Evolutionary conservation across 2,329 filamentous ascomycete species (phyloP), one percentile per base, ranked within the genome.

Genomic region (Ophiognomonia clavigignenti-juglandacearum): DNA sequence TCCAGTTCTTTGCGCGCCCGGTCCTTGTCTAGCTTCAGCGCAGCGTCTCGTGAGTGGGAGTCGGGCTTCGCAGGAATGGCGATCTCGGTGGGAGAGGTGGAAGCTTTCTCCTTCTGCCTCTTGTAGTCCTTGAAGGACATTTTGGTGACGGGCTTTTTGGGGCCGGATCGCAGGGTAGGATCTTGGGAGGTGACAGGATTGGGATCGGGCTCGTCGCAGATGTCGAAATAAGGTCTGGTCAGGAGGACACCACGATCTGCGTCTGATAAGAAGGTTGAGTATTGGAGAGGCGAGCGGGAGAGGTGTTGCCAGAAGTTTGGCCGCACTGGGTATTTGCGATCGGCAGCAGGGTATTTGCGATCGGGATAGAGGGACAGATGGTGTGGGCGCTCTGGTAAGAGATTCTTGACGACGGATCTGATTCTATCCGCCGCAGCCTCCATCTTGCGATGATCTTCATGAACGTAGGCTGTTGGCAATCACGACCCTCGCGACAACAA

Each of bases 61-160:
- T 61, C 57, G 7, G 27, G 38, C 38, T 53, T 59, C n/a, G 39
- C 47, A 19, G 53, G 34, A 27, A 39, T 9, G 18, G 53, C 57
- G 31, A 56, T 54, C 44, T 60, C 61, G 13, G 65, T 59, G 1
- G 69, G 65, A 13, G 68, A 68, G 8, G 64, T 59, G 9, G 68
- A 65, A 43, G 62, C 62, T 46, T 65, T 65, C 19, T 35, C 32
- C 55, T 63, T 65, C 59, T 74, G 75, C 52, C 76, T 80, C 62
- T 76, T 77, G 56, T 80, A 82, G 59, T 81, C 78, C 61, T 74
- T 77, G 51, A 82, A 62, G 13, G 77, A 78, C 53, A 81, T 59
- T 60, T 80, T 67, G 42, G 62, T 62, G 54, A 68, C 64, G 44
- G 68, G 56, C 50, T 74, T 68, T 51, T 59, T 56, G 22, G 54